Evolutionary conservation across 345 rosid species (phyloP), one percentile per base, ranked within the genome.

Genomic region (Pugionium cornutum): DNA sequence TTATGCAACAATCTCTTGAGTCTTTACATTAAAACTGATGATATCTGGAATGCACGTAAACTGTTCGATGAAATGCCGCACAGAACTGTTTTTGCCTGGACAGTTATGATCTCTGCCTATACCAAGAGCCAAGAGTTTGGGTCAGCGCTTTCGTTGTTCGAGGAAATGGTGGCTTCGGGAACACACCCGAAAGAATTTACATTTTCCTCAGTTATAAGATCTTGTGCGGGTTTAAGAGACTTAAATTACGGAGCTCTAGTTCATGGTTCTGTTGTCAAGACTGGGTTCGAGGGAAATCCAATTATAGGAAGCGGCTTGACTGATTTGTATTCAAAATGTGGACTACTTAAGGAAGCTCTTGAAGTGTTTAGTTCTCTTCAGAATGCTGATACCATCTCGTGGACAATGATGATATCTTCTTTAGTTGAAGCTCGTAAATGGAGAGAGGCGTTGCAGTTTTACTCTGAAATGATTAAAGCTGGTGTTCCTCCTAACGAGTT

Each of bases 11-110:
- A 75, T 74, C 80, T 89, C 25, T 45, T 83, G 10, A 65, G 82
- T 37, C 77, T 89, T 0, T 85, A 87, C 5, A 31, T 60, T 0
- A 85, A 83, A 80, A 75, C 85, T 46, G 65, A 57, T 2, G 75
- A 79, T 7, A 5, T 66, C 2, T 72, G 51, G 26, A 51, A 58
- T 27, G 91, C 85, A 35, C 84, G 80, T 73, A 76, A 80, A 33
- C 53, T 87, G 61, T 87, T 89, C 77, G 91, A 89, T 7, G 86
- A 86, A 86, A 85, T 89, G 92, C 81, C 82, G 9, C 63, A 43
- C 0, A 87, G 65, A 61, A 86, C 82, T 11, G 88, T 77, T 3
- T 89, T 87, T 11, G 83, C 94, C 0, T 89, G 94, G 87, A 82
- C 94, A 0, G 83, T 80, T 47, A 53, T 83, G 54, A 58, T 87